Evolutionary conservation across 768 basidiomycete species (phyloP), one percentile per base, ranked within the genome.

Genomic region (Suillus discolor): DNA sequence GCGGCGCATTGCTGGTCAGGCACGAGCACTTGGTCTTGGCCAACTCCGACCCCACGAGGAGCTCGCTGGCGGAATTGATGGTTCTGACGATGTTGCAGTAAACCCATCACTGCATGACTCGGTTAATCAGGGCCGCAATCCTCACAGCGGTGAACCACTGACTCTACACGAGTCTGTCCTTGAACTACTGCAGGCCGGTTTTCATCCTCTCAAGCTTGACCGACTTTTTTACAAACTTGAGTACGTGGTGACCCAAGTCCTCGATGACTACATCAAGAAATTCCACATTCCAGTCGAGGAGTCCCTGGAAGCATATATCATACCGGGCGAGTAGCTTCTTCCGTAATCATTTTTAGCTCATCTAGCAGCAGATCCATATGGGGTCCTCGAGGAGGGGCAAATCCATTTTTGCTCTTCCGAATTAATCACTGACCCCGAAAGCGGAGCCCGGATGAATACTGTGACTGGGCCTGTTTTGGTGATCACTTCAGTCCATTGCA

Each of bases 391-490:
- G 54, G 84, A 87, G 66, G 83, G 83, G 1, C 77, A 93, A 66
- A 84, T 94, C 0, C 90, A 85, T 61, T 93, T 88, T 67, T 77
- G 80, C 23, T 75, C 79, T 0, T 78, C 79, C 20, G 69, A 78
- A 23, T 64, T 69, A 6, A 59, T 84, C 0, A 71, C 71, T 12
- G 78, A 77, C 34, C 67, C 74, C 0, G 49, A 67, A 1, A 73
- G 74, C 42, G 75, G 83, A 1, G 76, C 78, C 2, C 73, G 81
- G 11, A 80, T 79, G 15, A 77, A 86, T 55, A 79, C 79, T 0
- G 66, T 92, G 2, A 79, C 77, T 20, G 91, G 91, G 0, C 77
- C 82, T n/a, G 85, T 92, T 3, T 73, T 93, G 62, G 91, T 92
- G 76, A 25, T 85, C 41, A 60, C 13, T 47, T n/a, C 36, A 12